Percentiles rank a stretch among this genome's conserved stretches.
These are phyloP conservation scores for Ampelocalamus luodianensis DNA, from an alignment of 176 grass and related monocot species.

Conservation along the genomic window DNA sequence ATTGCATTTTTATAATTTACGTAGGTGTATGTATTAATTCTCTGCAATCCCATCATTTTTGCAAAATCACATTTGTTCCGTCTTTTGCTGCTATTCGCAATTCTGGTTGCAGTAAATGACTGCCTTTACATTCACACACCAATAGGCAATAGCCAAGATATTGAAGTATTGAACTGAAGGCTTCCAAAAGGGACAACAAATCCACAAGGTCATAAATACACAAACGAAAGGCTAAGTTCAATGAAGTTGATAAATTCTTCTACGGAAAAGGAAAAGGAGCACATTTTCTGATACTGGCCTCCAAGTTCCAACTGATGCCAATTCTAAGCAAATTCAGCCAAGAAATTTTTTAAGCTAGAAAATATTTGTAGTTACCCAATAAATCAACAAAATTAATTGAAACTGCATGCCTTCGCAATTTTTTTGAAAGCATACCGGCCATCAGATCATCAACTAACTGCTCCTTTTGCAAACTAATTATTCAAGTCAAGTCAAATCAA, in stretches of 20 bases:
- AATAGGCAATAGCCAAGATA: not conserved
- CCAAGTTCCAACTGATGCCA: not conserved
- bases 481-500: slow-evolving; percentile 5
- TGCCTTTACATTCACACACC: not conserved
- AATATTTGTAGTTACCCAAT: not conserved
- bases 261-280: not conserved
- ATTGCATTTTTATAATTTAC: not conserved
- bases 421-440: not conserved
- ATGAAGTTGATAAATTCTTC: not conserved
- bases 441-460: not conserved
- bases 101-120: not conserved
- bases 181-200: not conserved
- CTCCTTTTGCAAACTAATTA: not conserved
- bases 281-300: not conserved
- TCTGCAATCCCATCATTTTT: not conserved
- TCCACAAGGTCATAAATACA: not conserved
- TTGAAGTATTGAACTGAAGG: slow-evolving; percentile 10
- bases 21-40: not conserved
- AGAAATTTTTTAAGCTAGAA: not conserved
- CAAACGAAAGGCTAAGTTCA: not conserved
- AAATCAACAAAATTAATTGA: not conserved
- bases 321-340: slow-evolving; percentile 1
- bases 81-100: no score
- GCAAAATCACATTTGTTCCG: not conserved
- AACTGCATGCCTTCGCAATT: not conserved